Base-by-base conservation (phyloP, 2,329 filamentous ascomycete species). In the Botryotinia narcissicola region DNA sequence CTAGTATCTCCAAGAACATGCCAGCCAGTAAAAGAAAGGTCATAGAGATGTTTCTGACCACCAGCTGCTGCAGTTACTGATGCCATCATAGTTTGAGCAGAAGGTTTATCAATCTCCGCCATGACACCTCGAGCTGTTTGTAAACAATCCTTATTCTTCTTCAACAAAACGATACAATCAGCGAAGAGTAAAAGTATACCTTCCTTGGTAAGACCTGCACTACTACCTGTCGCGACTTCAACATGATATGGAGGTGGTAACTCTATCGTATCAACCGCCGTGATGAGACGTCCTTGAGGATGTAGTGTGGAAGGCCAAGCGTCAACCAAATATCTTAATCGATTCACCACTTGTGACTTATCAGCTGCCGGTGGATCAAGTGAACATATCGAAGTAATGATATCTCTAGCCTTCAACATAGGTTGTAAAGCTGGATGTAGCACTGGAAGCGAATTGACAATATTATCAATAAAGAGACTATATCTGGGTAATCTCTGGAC, bases 341-440 rank as follows among this genome's bases (percentile, higher is more conserved):
- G 90, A 77, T 90, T 92, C 48, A 92, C 88, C 62, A 93, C 86
- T 77, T 93, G 92, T 16, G 91, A 90, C 77, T 94, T 92, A 79
- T 93, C 92, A 85, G 88, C 78, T 82, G 86, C 79, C 79, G 92
- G 80, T 84, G 92, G 87, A 78, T 98, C 95, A 84, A 98, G 91
- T 25, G 95, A 97, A 82, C 96, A 99, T 61, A 99, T 99, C 71
- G 97, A 96, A 32, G 95, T 94, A 77, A 99, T 94, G 71, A 97
- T 93, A 81, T 98, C 96, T 77, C 95, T 89, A 0, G 96, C 95
- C 80, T 94, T 95, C 60, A 98, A 88, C 83, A 99, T 91, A 4
- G 88, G 87, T 77, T 92, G 91, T 71, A 97, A 86, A 0, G 95
- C 95, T 4, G 94, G 93, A 81, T 98, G 95, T 14, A 92, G 90